Percentiles rank a stretch among this genome's conserved stretches.
phyloP scores from a whole-genome alignment of 768 basidiomycete species.

The Clavaria fumosa region DNA sequence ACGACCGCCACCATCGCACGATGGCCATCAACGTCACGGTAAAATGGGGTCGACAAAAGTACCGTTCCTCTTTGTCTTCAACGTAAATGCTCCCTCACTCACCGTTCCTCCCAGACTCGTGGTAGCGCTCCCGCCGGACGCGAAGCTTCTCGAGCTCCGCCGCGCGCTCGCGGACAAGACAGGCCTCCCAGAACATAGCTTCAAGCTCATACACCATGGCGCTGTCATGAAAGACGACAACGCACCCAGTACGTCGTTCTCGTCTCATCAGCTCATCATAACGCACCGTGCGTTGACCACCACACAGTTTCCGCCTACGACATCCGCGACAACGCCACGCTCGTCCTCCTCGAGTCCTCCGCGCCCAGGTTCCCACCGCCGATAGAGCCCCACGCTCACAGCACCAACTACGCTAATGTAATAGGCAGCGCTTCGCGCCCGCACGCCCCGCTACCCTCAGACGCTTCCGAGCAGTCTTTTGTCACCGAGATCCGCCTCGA shows the following conservation, averaged over 20 bases:
- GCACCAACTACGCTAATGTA: too few species aligned
- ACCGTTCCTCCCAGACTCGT: conserved; percentile 16
- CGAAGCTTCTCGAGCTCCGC: conserved; percentile 44
- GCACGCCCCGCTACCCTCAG: conserved; percentile 14
- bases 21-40: conserved; percentile 26
- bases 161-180: conserved; percentile 56
- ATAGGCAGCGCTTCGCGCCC: conserved; percentile 13
- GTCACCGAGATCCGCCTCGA: conserved; percentile 42
- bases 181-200: conserved; percentile 46
- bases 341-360: conserved; percentile 49
- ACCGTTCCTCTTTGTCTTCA: conserved; percentile 6
- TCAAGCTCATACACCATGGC: conserved; percentile 84
- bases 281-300: neutral
- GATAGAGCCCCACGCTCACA: too few species aligned
- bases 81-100: conserved; percentile 5
- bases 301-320: conserved; percentile 56
- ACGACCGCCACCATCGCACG: too few species aligned
- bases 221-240: conserved; percentile 80
- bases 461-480: conserved; percentile 33
- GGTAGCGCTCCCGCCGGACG: conserved; percentile 39
- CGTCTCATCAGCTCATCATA: neutral
- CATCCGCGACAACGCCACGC: conserved; percentile 48
- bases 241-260: conserved; percentile 30
- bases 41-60: conserved; percentile 30
- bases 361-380: too few species aligned